phyloP scores from a whole-genome alignment of 2,329 filamentous ascomycete species.

The Waltergamsia citrina region DNA sequence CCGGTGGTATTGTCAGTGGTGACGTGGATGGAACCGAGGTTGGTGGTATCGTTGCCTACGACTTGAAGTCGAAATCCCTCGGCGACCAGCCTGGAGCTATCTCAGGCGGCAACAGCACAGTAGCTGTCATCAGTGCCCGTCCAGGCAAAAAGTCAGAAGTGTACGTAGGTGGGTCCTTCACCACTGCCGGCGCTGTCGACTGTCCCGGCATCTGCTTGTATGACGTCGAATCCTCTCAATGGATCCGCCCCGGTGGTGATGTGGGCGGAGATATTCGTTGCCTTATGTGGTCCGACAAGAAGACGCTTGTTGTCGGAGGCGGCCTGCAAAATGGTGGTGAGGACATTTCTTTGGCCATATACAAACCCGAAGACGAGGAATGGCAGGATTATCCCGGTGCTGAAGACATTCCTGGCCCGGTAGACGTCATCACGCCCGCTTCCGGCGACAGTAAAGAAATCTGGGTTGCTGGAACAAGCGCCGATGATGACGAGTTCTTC shows the following conservation, averaged over 20 bases:
- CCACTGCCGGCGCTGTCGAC: constrained; percentile 70
- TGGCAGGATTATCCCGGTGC: constrained; percentile 60
- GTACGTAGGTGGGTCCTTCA: constrained; percentile 80
- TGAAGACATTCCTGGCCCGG: constrained; percentile 64
- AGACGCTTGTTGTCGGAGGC: constrained; percentile 67
- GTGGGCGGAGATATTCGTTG: constrained; percentile 61
- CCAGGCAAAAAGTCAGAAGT: constrained; percentile 58
- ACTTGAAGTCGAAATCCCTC: constrained; percentile 58
- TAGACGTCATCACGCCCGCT: constrained; percentile 68
- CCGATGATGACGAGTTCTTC: constrained; percentile 57
- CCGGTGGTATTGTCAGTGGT: constrained; percentile 73
- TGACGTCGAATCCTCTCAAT: constrained; percentile 60
- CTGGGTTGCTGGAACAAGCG: constrained; percentile 69
- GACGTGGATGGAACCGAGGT: constrained; percentile 52
- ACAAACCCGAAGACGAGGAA: constrained; percentile 54
- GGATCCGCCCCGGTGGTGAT: constrained; percentile 68
- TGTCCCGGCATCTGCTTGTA: constrained; percentile 80
- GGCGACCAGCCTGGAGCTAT: constrained; percentile 65
- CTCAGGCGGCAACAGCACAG: constrained; percentile 57
- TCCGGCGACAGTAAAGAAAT: constrained; percentile 61
- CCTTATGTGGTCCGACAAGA: constrained; percentile 68
- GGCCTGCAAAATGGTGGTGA: constrained; percentile 60
- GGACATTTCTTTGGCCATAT: constrained; percentile 50
- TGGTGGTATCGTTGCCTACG: constrained; percentile 70
- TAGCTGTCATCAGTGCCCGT: constrained; percentile 67